These are phyloP conservation scores for Parietichytrium sp. DNA, from an alignment of 108 stramenopile genomes.

Conservation along the genomic window DNA sequence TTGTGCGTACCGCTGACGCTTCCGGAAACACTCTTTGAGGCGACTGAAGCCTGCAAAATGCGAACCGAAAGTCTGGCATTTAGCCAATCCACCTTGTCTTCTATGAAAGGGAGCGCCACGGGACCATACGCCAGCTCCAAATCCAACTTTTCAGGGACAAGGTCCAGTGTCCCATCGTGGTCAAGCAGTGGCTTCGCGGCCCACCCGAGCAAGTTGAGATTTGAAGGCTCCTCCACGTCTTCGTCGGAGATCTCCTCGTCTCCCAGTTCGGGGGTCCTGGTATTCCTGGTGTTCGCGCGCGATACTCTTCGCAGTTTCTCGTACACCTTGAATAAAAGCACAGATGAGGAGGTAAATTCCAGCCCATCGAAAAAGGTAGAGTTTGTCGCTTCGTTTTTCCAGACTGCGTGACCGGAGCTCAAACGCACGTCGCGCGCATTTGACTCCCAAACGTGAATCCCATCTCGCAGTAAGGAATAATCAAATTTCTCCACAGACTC, in stretches of 20 bases:
- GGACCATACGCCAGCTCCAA: neutral
- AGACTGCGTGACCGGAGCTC: neutral
- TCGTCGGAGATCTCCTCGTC: neutral
- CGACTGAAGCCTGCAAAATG: neutral
- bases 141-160: neutral
- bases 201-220: neutral
- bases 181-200: neutral
- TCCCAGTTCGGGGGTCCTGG: neutral
- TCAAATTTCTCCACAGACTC: neutral
- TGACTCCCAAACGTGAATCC: neutral
- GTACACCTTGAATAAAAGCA: neutral
- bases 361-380: neutral
- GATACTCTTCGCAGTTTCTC: too few relatives aligned
- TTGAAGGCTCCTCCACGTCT: neutral
- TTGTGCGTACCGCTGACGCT: neutral
- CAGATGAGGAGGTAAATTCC: neutral
- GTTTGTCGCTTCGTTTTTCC: neutral
- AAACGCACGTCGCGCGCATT: constrained; percentile 11
- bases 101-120: neutral
- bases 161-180: neutral
- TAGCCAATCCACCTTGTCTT: neutral
- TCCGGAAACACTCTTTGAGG: neutral
- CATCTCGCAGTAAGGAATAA: neutral
- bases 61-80: neutral
- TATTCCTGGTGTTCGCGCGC: too few relatives aligned